These are phyloP conservation scores for Plasmodium fragile DNA, from an alignment of 169 alveolate genomes.

Conservation along the genomic window DNA sequence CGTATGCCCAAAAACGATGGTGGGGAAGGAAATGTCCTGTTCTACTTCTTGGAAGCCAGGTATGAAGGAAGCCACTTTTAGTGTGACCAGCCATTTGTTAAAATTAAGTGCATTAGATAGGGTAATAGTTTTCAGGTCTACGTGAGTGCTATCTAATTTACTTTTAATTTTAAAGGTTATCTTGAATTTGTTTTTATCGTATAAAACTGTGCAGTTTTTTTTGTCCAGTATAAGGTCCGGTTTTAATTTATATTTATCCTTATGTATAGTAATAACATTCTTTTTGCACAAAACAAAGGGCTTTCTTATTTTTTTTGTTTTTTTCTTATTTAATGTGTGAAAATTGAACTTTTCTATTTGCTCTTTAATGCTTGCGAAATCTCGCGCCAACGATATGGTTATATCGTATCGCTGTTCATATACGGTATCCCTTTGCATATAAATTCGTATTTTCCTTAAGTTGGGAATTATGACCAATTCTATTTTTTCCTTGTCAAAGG, in stretches of 20 bases:
- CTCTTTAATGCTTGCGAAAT: slow-evolving; percentile 56
- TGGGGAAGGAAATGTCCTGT: slow-evolving; percentile 78
- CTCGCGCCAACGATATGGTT: slow-evolving; percentile 79
- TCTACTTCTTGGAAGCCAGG: slow-evolving; percentile 57
- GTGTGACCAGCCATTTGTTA: slow-evolving; percentile 82
- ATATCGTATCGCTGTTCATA: slow-evolving; percentile 85
- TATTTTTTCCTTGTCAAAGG: slow-evolving; percentile 76
- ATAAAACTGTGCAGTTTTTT: slow-evolving; percentile 64
- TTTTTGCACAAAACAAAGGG: slow-evolving; percentile 81
- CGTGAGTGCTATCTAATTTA: background rate
- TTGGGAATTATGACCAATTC: slow-evolving; percentile 57
- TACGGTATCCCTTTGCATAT: slow-evolving; percentile 79
- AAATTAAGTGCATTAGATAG: slow-evolving; percentile 56
- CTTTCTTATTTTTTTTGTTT: slow-evolving; percentile 67
- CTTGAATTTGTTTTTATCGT: slow-evolving; percentile 65
- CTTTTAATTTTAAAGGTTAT: slow-evolving; percentile 70
- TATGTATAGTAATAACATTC: slow-evolving; percentile 79
- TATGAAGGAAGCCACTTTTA: slow-evolving; percentile 82
- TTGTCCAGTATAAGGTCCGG: slow-evolving; percentile 78
- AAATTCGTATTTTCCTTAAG: slow-evolving; percentile 80
- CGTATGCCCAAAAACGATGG: slow-evolving; percentile 82
- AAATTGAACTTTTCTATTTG: slow-evolving; percentile 55
- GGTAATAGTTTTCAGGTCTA: slow-evolving; percentile 43
- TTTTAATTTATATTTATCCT: slow-evolving; percentile 78
- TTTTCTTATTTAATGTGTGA: slow-evolving; percentile 39